Evolutionary conservation across 2,329 filamentous ascomycete genomes (phyloP).

Genomic region (Paecilomyces sp.): DNA sequence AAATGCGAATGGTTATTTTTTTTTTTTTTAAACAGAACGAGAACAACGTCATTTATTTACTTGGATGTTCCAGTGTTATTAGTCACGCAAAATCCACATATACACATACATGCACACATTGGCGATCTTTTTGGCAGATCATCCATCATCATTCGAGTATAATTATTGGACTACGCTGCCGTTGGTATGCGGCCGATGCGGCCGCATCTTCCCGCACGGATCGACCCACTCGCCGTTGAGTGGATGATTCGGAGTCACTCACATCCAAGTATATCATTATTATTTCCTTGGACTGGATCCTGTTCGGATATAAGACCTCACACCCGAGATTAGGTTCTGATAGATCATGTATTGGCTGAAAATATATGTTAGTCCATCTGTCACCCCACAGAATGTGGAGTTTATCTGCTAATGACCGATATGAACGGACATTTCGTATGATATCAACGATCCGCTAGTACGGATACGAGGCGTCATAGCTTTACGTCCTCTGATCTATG

Average conservation of each 20-base stretch:
- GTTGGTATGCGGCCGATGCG: not conserved
- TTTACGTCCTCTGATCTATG: too few relatives aligned
- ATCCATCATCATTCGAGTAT: too few relatives aligned
- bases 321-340: not conserved
- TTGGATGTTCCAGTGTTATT: not conserved
- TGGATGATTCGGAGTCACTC: too few relatives aligned
- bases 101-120: too few relatives aligned
- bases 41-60: not conserved
- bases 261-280: too few relatives aligned
- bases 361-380: too few relatives aligned
- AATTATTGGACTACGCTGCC: too few relatives aligned
- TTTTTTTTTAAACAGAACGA: slow-evolving; percentile 3
- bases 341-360: not conserved
- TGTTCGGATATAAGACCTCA: not conserved
- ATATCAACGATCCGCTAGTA: too few relatives aligned
- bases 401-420: not conserved
- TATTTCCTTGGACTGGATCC: not conserved
- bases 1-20: not conserved
- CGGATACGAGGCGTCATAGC: too few relatives aligned
- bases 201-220: not conserved
- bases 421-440: too few relatives aligned
- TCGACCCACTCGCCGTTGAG: not conserved
- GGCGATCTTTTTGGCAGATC: too few relatives aligned
- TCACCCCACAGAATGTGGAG: not conserved
- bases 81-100: too few relatives aligned